Conservation (phyloP, 1,284 basidiomycete species). For the Malassezia furfur region DNA sequence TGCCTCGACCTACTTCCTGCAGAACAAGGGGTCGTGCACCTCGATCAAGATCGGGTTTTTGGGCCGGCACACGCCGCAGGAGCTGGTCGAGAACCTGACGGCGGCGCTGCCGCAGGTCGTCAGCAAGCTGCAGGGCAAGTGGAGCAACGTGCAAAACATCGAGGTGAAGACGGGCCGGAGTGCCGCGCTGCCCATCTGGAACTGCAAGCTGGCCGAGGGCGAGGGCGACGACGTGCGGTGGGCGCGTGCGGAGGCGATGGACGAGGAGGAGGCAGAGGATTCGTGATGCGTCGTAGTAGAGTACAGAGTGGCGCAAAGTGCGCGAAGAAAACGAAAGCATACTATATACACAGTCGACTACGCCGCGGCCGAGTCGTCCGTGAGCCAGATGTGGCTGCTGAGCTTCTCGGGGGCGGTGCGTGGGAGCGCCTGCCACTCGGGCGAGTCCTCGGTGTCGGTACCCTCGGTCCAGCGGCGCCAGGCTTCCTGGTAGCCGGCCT, state of each 20-base stretch:
- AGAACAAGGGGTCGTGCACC: conserved; percentile 36
- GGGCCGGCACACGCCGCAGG: conserved; percentile 59
- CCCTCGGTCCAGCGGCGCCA: conserved; percentile 58
- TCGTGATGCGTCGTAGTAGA: neutral
- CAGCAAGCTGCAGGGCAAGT: conserved; percentile 61
- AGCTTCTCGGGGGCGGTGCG: conserved; percentile 5
- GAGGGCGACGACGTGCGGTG: conserved; percentile 14
- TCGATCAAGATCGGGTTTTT: conserved; percentile 72
- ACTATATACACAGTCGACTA: neutral
- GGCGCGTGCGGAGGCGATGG: conserved; percentile 3
- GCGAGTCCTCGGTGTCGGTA: conserved; percentile 51
- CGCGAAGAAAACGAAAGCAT: neutral
- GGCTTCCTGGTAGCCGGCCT: conserved; percentile 54
- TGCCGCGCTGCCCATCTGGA: conserved; percentile 82
- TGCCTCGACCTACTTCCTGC: conserved; percentile 83
- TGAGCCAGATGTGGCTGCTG: conserved; percentile 32
- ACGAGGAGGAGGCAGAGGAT: conserved; percentile 7
- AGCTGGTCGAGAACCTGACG: conserved; percentile 71
- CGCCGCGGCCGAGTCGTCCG: neutral
- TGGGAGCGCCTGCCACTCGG: conserved; percentile 44
- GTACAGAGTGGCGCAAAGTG: too few relatives aligned
- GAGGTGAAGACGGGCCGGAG: conserved; percentile 83
- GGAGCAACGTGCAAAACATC: conserved; percentile 83
- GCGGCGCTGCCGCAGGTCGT: conserved; percentile 70
- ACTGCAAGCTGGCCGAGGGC: conserved; percentile 57